Percentiles rank a stretch among this genome's conserved stretches.
Evolutionary conservation across 129 eudicot genomes (phyloP).

Genomic region (Centaurea solstitialis): DNA sequence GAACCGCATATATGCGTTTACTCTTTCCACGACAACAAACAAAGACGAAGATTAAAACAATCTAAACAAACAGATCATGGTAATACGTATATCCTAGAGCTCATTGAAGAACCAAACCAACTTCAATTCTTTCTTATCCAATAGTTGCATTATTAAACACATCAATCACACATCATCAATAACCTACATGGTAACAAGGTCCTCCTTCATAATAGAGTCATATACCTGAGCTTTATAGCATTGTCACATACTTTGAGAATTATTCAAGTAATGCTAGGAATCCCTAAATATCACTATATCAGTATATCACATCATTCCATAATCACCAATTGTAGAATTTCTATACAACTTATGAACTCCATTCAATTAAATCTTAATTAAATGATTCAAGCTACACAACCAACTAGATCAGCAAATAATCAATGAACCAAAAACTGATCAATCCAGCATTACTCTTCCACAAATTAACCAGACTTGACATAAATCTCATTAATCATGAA

Average conservation of each 20-base stretch:
- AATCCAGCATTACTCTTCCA: no score
- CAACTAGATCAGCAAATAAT: no score
- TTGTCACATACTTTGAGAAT: neutral
- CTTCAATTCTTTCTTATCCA: neutral
- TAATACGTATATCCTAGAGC: neutral
- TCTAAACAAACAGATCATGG: neutral
- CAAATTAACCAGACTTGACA: neutral
- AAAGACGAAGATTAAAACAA: neutral
- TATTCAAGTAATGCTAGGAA: neutral
- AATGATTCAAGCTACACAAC: no score
- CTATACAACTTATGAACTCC: neutral
- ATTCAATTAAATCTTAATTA: no score
- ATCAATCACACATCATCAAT: neutral
- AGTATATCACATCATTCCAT: neutral
- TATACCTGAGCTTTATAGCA: neutral
- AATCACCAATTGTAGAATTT: neutral
- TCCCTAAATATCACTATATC: neutral
- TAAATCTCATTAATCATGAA: neutral
- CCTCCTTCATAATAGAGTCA: neutral
- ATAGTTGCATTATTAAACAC: neutral
- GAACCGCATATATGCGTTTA: neutral
- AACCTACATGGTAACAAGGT: neutral
- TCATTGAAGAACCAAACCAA: neutral
- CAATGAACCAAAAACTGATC: no score
- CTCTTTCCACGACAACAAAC: neutral